A percentile compares a stretch with the other conserved stretches of the same genome.
Conservation (phyloP, 2,329 filamentous ascomycete genomes). For the Clarireedia sp. region DNA sequence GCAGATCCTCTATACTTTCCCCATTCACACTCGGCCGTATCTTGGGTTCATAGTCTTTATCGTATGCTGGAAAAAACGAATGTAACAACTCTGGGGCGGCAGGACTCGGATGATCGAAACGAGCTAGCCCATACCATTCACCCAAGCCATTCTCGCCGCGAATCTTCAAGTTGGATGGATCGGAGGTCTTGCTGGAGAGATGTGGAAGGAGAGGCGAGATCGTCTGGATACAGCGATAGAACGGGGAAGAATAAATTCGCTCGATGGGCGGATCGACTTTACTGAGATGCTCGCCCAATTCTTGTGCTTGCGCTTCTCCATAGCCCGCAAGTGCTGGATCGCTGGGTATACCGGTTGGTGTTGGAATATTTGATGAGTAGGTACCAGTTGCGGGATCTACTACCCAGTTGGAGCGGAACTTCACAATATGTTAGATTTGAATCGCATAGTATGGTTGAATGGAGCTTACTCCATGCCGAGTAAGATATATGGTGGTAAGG, state of each 20-base stretch:
- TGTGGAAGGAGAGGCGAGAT: slow-evolving; percentile 59
- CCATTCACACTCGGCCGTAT: slow-evolving; percentile 65
- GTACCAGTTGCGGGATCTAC: slow-evolving; percentile 73
- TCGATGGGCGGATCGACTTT: slow-evolving; percentile 60
- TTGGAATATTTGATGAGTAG: slow-evolving; percentile 65
- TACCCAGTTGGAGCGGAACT: slow-evolving; percentile 89
- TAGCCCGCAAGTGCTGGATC: slow-evolving; percentile 84
- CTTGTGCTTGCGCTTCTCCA: slow-evolving; percentile 72
- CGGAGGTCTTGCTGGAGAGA: slow-evolving; percentile 27
- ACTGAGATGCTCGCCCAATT: slow-evolving; percentile 62
- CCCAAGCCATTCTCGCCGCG: slow-evolving; percentile 53
- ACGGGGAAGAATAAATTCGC: slow-evolving; percentile 74
- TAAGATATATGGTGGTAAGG: slow-evolving; percentile 53
- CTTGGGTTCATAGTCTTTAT: slow-evolving; percentile 54
- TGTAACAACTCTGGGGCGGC: slow-evolving; percentile 56
- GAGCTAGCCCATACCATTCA: slow-evolving; percentile 87
- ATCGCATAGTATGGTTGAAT: slow-evolving; percentile 11
- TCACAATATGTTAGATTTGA: slow-evolving; percentile 15
- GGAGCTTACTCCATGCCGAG: slow-evolving; percentile 62
- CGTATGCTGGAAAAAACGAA: slow-evolving; percentile 53
- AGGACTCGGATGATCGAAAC: slow-evolving; percentile 77
- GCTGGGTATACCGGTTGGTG: slow-evolving; percentile 79
- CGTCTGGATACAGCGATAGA: slow-evolving; percentile 83
- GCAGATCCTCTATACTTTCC: slow-evolving; percentile 71
- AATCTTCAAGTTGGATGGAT: slow-evolving; percentile 33